These are phyloP conservation scores for Pleurotus ostreatus DNA, from an alignment of 768 basidiomycete species.

Conservation along the genomic window DNA sequence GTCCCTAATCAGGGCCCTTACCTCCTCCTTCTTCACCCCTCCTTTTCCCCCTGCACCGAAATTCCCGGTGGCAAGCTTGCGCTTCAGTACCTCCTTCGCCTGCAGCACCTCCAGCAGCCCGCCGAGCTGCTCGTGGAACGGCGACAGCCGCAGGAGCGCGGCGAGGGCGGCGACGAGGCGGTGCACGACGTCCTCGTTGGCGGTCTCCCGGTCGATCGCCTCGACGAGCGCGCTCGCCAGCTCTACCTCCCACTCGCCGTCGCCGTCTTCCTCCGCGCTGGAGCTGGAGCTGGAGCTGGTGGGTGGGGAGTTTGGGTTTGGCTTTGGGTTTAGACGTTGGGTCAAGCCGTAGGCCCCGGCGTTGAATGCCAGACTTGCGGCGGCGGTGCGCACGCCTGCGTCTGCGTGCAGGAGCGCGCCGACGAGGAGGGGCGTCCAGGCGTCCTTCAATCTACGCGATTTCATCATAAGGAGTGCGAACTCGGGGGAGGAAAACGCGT, in stretches of 20 bases:
- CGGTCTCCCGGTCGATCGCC: constrained; percentile 65
- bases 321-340: too few species aligned
- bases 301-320: too few species aligned
- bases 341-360: constrained; percentile 39
- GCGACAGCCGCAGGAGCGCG: constrained; percentile 71
- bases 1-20: constrained; percentile 62
- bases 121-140: constrained; percentile 53
- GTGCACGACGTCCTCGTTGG: constrained; percentile 86
- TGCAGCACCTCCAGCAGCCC: constrained; percentile 72
- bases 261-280: constrained; percentile 46
- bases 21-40: constrained; percentile 60
- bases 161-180: constrained; percentile 78
- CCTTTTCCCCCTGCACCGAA: constrained; percentile 34
- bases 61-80: constrained; percentile 54
- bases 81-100: constrained; percentile 46
- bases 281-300: too few species aligned
- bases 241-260: constrained; percentile 78
- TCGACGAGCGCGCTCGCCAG: constrained; percentile 80
- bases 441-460: constrained; percentile 19
- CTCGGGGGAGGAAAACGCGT: constrained; percentile 52
- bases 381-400: constrained; percentile 64
- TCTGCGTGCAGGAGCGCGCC: constrained; percentile 68
- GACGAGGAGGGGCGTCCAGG: constrained; percentile 55
- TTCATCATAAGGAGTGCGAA: constrained; percentile 36
- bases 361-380: constrained; percentile 82